A percentile compares a stretch with the other conserved stretches of the same genome.
These are phyloP conservation scores for Aureobasidium subglaciale DNA, from an alignment of 2,329 filamentous ascomycete genomes.

Conservation along the genomic window DNA sequence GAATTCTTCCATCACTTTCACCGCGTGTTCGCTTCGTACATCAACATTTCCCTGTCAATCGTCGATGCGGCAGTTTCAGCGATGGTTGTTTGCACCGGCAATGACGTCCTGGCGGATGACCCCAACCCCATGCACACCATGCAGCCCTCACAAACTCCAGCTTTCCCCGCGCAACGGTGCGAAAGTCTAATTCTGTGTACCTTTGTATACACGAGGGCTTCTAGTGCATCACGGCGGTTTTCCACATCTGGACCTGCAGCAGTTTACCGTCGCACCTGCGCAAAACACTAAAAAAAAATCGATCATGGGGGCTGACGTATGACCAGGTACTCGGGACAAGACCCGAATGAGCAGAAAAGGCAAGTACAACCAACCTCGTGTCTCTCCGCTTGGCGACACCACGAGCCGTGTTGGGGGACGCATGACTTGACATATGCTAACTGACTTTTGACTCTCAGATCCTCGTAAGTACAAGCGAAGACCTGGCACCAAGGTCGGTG, in stretches of 20 bases:
- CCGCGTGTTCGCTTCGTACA: not conserved
- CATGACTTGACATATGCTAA: not conserved
- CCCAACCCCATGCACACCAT: not conserved
- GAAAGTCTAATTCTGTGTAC: slow-evolving; percentile 9
- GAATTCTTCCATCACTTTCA: not conserved
- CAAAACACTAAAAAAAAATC: not conserved
- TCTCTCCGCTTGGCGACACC: not conserved
- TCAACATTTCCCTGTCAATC: not conserved
- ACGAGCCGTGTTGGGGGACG: not conserved
- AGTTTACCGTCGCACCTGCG: not conserved
- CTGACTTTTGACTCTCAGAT: slow-evolving; percentile 37
- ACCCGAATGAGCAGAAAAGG: slow-evolving; percentile 64
- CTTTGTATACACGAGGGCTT: not conserved
- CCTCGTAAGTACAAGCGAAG: slow-evolving; percentile 62
- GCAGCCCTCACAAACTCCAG: not conserved
- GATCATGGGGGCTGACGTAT: slow-evolving; percentile 9
- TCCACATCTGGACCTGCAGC: slow-evolving; percentile 1
- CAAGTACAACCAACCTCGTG: slow-evolving; percentile 21
- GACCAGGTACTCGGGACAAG: slow-evolving; percentile 60
- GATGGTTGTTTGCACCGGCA: not conserved
- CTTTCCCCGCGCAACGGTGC: not conserved
- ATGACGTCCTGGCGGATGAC: slow-evolving; percentile 6
- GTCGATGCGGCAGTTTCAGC: not conserved
- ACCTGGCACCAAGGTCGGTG: slow-evolving; percentile 20
- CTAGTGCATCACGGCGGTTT: not conserved